Evolutionary conservation across 768 basidiomycete species (phyloP), one percentile per base, ranked within the genome.

Genomic region (Tylopilus rubrobrunneus): DNA sequence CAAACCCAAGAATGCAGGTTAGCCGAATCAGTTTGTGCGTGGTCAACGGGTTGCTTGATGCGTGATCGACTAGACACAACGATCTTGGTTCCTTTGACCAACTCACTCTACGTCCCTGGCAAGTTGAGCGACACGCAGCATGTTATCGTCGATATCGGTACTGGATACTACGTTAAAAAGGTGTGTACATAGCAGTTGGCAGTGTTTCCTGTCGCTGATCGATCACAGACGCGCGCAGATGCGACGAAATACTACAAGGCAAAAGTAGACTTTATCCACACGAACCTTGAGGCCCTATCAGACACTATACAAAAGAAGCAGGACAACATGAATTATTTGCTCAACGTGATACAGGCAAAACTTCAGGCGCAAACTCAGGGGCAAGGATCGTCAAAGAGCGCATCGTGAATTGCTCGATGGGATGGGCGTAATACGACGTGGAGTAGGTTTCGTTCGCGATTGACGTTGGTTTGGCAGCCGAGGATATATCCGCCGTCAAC

Each of bases 161-260:
- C 96, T 0, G 96, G 97, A 0, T 99, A 98, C 71, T 98, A 87
- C 61, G 89, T 98, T 17, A 85, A 91, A 72, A 99, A 98, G 81
- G 97, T 92, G 45, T 47, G 28, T 9, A 7, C 2, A 4, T 42
- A 75, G 51, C 25, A 52, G 14, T 48, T 28, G 49, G 21, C 33
- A 15, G n/a, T 7, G 11, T 44, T 46, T 40, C 11, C 10, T 29
- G 17, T 19, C 27, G 31, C 19, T 58, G 52, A 66, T 52, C 33
- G 3, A 25, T 21, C n/a, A 11, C 68, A 98, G 95, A 86, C 87
- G 7, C 87, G 87, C 21, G 72, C 78, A 14, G 85, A 96, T 67
- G 94, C 96, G 1, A 71, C 78, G 19, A 85, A 84, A 67, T 85
- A 95, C 68, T 98, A 97, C 73, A 78, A 79, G 27, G 64, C 76